Evolutionary conservation across 2,329 filamentous ascomycete genomes (phyloP), one percentile per base, ranked within the genome.

Genomic region (Hypoxylon sp.): DNA sequence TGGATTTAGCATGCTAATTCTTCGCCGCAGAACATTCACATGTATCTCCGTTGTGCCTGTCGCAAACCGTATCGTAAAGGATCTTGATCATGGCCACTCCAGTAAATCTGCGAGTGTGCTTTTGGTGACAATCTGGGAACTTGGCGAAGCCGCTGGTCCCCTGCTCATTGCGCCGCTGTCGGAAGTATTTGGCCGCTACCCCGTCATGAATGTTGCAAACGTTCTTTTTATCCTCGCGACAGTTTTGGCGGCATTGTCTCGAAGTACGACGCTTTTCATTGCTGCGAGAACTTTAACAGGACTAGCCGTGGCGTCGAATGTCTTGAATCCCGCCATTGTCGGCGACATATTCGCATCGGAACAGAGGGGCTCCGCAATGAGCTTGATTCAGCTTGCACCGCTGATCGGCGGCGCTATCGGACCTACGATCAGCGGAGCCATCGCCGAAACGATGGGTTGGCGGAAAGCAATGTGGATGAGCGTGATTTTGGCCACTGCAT

Each of bases 91-190:
- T 17, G 77, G 79, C n/a, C 70, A 74, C 9, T 73, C 78, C 29
- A 81, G 80, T 76, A 84, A 84, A 63, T 83, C 84, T 0, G 80
- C 85, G 14, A 83, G 81, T 71, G 85, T 87, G 42, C 81, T 94
- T 48, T 88, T 93, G 59, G 88, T 93, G 8, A 92, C 90, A 0
- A 88, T 92, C 66, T 91, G 91, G 84, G 87, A 94, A 66, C 84
- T 92, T 0, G 90, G 91, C 67, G 88, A 90, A 71, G 86, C 86
- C 1, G 85, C 87, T 5, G 89, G 88, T 0, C 88, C 89, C 0
- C 78, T 86, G 0, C 78, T 90, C 33, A 87, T 90, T 73, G 89
- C 88, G 9, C 90, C 90, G 0, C 77, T 91, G 4, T 89, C 85
- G 5, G 90, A 92, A 77, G 79, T 88, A 10, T 85, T 85, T 70